These are phyloP conservation scores for Kockiozyma suomiensis DNA, from an alignment of 805 yeast genomes.

Conservation along the genomic window DNA sequence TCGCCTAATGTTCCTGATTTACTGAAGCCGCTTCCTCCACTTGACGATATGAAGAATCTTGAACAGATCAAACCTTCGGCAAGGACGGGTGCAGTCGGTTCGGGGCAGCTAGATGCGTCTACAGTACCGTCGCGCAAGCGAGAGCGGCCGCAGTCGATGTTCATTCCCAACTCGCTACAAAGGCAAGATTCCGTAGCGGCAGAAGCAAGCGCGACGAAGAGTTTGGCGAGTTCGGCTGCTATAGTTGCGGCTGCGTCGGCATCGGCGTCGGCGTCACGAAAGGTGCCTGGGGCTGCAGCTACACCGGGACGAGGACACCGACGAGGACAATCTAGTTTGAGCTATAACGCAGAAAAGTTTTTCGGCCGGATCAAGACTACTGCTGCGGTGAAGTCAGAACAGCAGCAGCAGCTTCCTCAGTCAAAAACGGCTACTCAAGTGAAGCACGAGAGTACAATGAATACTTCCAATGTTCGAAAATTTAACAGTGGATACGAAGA, in stretches of 20 bases:
- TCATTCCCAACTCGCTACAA: background rate
- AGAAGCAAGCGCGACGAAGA: background rate
- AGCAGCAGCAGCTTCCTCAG: background rate
- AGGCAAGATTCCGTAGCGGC: background rate
- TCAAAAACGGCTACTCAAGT: background rate
- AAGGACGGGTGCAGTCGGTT: too few relatives aligned
- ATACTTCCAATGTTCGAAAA: background rate
- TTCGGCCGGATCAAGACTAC: constrained; percentile 20
- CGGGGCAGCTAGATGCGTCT: too few relatives aligned
- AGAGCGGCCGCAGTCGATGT: constrained; percentile 29
- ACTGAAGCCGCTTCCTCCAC: background rate
- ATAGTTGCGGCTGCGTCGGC: constrained; percentile 5
- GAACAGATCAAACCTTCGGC: background rate
- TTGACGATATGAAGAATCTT: background rate
- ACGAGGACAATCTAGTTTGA: constrained; percentile 28
- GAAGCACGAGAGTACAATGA: background rate
- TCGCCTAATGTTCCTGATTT: background rate
- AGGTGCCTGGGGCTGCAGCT: background rate
- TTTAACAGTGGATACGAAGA: constrained; percentile 8
- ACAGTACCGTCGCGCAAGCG: constrained; percentile 10
- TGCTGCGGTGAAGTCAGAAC: background rate
- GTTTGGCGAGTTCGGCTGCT: background rate
- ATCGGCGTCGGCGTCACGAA: background rate
- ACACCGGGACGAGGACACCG: constrained; percentile 20
- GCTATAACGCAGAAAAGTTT: constrained; percentile 30